Conservation (phyloP, 1,139 yeast genomes). For the Blastobotrys raffinosifermentans region DNA sequence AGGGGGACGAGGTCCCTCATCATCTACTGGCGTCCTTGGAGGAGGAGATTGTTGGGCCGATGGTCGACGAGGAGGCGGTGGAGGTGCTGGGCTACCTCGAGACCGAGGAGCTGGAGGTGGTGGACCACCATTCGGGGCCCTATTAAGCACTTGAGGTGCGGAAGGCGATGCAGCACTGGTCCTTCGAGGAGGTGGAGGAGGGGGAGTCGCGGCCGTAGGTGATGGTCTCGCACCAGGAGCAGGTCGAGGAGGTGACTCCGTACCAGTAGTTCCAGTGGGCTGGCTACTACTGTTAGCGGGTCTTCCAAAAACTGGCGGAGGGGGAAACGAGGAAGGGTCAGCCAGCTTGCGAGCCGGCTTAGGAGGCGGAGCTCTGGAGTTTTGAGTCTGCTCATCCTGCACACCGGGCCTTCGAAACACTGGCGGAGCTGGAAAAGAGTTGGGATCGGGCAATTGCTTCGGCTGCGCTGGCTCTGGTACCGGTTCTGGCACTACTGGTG, state of each 20-base stretch:
- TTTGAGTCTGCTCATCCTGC: slow-evolving; percentile 1
- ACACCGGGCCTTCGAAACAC: slow-evolving; percentile 16
- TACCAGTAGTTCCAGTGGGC: slow-evolving; percentile 1
- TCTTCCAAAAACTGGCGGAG: slow-evolving; percentile 20
- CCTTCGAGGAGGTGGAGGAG: slow-evolving; percentile 8
- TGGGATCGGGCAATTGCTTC: slow-evolving; percentile 35
- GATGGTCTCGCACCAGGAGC: slow-evolving; percentile 9
- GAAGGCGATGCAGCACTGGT: slow-evolving; percentile 6
- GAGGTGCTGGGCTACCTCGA: slow-evolving; percentile 8
- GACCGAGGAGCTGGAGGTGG: slow-evolving; percentile 10
- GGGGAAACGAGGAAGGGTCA: slow-evolving; percentile 13
- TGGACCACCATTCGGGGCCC: no score
- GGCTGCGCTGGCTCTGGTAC: slow-evolving; percentile 8
- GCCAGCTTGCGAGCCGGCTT: slow-evolving; percentile 11
- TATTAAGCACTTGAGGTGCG: no score
- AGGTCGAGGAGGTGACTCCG: no score
- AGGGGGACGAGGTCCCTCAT: no score
- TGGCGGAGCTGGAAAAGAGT: slow-evolving; percentile 43
- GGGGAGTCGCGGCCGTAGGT: slow-evolving; percentile 10
- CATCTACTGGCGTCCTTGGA: no score
- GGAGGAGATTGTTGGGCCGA: no score
- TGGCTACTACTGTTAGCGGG: slow-evolving; percentile 7
- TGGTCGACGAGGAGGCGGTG: no score
- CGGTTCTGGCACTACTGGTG: slow-evolving; percentile 3
- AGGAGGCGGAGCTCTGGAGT: slow-evolving; percentile 2